Percentiles rank a stretch among this genome's conserved stretches.
These are phyloP conservation scores for Fusarium sp. DNA, from an alignment of 2,329 filamentous ascomycete species.

Conservation along the genomic window DNA sequence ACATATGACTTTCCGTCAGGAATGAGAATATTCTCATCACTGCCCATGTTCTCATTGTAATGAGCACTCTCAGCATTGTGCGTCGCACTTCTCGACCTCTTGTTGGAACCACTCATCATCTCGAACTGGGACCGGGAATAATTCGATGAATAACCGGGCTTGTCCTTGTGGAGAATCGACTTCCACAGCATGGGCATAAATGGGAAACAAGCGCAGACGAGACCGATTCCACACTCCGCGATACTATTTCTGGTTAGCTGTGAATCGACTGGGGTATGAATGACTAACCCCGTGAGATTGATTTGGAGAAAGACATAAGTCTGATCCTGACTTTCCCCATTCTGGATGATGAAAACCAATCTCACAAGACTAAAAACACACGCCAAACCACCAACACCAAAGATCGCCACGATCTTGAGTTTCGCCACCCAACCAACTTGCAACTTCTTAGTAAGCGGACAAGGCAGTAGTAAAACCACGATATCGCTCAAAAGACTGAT, in stretches of 20 bases:
- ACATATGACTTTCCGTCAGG: conserved; percentile 11
- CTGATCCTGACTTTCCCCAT: conserved; percentile 27
- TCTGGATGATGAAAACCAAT: conserved; percentile 25
- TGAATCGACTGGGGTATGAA: no score
- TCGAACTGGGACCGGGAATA: conserved; percentile 27
- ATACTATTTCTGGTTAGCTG: conserved; percentile 5
- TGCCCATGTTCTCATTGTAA: conserved; percentile 11
- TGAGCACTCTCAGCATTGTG: conserved; percentile 1
- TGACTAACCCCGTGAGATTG: conserved; percentile 26
- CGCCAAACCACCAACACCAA: conserved; percentile 24
- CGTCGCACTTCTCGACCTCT: conserved; percentile 4
- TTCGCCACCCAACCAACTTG: conserved; percentile 27
- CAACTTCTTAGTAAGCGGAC: conserved; percentile 29
- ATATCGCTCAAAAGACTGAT: conserved; percentile 32
- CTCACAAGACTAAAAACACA: conserved; percentile 29
- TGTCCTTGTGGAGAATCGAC: conserved; percentile 30
- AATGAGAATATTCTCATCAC: conserved; percentile 33
- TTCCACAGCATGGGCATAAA: conserved; percentile 38
- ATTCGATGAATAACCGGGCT: conserved; percentile 29
- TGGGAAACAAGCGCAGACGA: conserved; percentile 33
- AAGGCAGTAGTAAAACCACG: conserved; percentile 18
- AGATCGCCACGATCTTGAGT: conserved; percentile 28
- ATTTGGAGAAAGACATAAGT: conserved; percentile 34
- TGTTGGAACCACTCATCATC: conserved; percentile 28
- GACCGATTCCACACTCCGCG: conserved; percentile 30